phyloP scores from a whole-genome alignment of 179 eudicot species.

The Sideroxylon spinosum region DNA sequence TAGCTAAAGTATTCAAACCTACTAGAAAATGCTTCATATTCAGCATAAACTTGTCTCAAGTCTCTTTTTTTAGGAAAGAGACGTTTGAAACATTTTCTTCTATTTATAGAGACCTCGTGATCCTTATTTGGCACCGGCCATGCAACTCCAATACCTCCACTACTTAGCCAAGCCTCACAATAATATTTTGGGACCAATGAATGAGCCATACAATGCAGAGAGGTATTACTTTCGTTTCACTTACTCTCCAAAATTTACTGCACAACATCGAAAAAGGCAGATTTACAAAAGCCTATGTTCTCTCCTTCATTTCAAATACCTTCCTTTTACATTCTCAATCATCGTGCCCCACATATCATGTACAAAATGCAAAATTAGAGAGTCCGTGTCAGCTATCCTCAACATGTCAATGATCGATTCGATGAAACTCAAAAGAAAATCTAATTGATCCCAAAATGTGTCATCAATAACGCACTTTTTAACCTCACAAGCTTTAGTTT shows the following conservation, averaged over 20 bases:
- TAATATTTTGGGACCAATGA: constrained; percentile 4
- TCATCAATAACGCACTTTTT: neutral
- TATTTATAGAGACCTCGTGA: constrained; percentile 2
- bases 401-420: neutral
- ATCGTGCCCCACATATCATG: constrained; percentile 24
- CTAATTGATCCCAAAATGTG: neutral
- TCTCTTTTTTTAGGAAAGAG: neutral
- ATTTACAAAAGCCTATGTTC: neutral
- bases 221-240: neutral
- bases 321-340: constrained; percentile 16
- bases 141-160: neutral
- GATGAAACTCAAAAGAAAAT: neutral
- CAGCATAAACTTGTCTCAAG: neutral
- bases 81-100: neutral
- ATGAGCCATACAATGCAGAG: neutral
- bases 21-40: constrained; percentile 13
- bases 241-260: neutral
- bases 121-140: neutral
- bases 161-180: neutral
- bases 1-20: neutral
- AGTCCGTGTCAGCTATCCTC: neutral
- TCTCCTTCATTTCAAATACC: constrained; percentile 6
- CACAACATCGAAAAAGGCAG: constrained; percentile 1
- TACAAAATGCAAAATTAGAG: neutral
- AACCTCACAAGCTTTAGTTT: constrained; percentile 3